phyloP scores from a whole-genome alignment of 2,329 filamentous ascomycete genomes.

The Cladosporium cucumerinum region DNA sequence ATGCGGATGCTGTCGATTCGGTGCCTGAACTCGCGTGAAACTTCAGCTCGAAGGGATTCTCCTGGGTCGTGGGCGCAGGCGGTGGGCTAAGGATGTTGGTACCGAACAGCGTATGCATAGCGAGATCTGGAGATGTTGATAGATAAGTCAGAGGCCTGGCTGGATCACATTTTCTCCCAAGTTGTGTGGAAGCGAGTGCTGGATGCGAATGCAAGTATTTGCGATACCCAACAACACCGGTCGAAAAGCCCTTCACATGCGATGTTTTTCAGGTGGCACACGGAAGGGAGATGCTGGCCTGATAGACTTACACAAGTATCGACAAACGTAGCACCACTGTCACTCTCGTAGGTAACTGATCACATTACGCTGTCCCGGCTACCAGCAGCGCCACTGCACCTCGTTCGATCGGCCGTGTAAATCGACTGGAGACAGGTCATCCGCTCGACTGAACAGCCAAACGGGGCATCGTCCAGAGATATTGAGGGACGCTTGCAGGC shows the following conservation, averaged over 20 bases:
- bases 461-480: slow-evolving; percentile 5
- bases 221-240: neutral
- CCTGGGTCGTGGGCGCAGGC: slow-evolving; percentile 25
- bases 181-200: neutral
- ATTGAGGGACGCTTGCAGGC: neutral
- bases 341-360: slow-evolving; percentile 9
- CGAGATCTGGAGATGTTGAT: slow-evolving; percentile 14
- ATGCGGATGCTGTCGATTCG: slow-evolving; percentile 23
- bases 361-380: slow-evolving; percentile 14
- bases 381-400: slow-evolving; percentile 14
- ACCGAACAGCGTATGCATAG: slow-evolving; percentile 35
- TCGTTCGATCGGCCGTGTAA: neutral
- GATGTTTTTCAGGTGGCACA: neutral
- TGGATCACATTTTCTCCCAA: neutral
- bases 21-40: slow-evolving; percentile 19
- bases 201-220: neutral
- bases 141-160: neutral
- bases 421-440: neutral
- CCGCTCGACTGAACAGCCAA: neutral
- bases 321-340: slow-evolving; percentile 11
- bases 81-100: slow-evolving; percentile 33
- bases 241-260: neutral
- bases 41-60: slow-evolving; percentile 32
- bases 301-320: slow-evolving; percentile 19
- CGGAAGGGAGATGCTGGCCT: slow-evolving; percentile 8